phyloP scores from a whole-genome alignment of 805 yeast species.

The Candida sithepensis region DNA sequence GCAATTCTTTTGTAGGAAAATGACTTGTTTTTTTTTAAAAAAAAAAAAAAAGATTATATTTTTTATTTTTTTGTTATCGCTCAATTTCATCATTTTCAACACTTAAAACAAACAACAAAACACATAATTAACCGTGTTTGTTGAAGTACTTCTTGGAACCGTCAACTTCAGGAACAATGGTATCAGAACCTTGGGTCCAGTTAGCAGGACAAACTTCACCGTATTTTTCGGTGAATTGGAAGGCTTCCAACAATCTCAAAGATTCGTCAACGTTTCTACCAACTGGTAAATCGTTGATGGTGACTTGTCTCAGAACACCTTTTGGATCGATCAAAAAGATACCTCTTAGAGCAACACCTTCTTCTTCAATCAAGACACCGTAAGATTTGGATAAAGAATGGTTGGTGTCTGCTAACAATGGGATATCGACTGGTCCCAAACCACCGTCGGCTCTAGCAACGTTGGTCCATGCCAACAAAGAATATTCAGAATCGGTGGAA shows the following conservation, averaged over 20 bases:
- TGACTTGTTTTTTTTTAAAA: too few species aligned
- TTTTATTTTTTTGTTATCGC: neutral
- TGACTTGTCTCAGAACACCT: constrained; percentile 91
- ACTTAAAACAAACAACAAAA: neutral
- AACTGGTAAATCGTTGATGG: constrained; percentile 98
- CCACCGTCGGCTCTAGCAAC: constrained; percentile 97
- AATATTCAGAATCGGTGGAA: constrained; percentile 97
- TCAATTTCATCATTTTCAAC: too few species aligned
- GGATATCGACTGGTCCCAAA: constrained; percentile 91
- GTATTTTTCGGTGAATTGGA: constrained; percentile 98
- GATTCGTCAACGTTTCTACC: constrained; percentile 99
- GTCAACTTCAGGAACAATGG: constrained; percentile 80
- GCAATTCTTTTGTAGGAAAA: too few species aligned
- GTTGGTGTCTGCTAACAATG: constrained; percentile 95
- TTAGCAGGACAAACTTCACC: constrained; percentile 99
- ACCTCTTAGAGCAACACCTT: constrained; percentile 97
- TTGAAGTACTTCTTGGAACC: constrained; percentile 78
- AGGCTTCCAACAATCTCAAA: constrained; percentile 94
- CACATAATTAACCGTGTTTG: constrained; percentile 33
- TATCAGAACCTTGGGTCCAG: constrained; percentile 95
- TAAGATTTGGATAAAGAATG: constrained; percentile 91
- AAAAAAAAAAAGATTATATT: neutral
- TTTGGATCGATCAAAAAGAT: constrained; percentile 96
- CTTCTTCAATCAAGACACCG: constrained; percentile 96
- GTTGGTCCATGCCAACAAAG: constrained; percentile 97